These are phyloP conservation scores for Penicillium brevicompactum DNA, from an alignment of 2,329 filamentous ascomycete genomes.

Conservation along the genomic window DNA sequence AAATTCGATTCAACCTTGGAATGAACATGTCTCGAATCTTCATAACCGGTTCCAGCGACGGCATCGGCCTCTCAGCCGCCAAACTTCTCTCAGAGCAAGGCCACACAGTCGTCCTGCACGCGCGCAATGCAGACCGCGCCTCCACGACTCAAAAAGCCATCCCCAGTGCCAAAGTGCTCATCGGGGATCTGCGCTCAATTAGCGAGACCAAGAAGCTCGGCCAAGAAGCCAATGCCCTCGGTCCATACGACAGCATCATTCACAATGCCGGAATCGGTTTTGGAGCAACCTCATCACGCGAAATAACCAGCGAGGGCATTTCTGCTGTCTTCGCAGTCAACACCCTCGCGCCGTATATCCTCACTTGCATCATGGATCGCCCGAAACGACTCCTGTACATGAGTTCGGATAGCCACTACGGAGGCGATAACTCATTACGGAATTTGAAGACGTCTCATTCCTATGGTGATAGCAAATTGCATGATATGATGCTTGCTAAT, in stretches of 20 bases:
- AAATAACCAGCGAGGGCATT: conserved; percentile 50
- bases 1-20: neutral
- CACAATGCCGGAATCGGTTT: conserved; percentile 60
- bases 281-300: conserved; percentile 35
- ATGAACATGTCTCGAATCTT: conserved; percentile 34
- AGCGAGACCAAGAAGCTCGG: conserved; percentile 56
- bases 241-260: conserved; percentile 57
- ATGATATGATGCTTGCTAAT: conserved; percentile 58
- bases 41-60: conserved; percentile 62
- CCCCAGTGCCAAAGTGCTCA: conserved; percentile 55
- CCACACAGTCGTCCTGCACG: conserved; percentile 60
- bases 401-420: conserved; percentile 54
- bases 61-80: conserved; percentile 57
- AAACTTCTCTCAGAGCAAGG: conserved; percentile 53
- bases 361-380: conserved; percentile 52
- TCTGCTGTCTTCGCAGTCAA: conserved; percentile 59
- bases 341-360: conserved; percentile 59
- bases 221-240: conserved; percentile 47
- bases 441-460: conserved; percentile 41
- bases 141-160: conserved; percentile 51
- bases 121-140: conserved; percentile 58
- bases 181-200: conserved; percentile 57
- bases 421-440: conserved; percentile 48
- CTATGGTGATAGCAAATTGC: conserved; percentile 60
- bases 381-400: conserved; percentile 56